Evolutionary conservation across 192 early-diverging fungal species (phyloP), one percentile per base, ranked within the genome.

Genomic region (Coemansia sp.): DNA sequence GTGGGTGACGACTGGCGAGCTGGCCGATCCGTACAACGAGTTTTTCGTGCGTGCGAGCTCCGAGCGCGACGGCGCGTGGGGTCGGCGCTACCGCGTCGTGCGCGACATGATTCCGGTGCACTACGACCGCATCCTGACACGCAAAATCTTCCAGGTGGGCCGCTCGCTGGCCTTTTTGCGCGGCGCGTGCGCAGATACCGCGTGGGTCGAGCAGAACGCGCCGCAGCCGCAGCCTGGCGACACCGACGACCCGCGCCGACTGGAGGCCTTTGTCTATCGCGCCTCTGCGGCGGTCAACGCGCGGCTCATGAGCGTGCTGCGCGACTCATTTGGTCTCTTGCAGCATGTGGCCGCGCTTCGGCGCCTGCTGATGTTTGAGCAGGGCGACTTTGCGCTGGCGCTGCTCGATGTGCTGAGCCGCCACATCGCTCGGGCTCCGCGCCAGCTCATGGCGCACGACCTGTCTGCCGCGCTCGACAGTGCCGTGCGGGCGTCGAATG

Each of bases 1-100:
- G 25, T 99, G 96, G 96, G 83, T 99, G 14, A 93, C 88, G 28
- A 87, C 91, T 47, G 96, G 96, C 24, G 93, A 95, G 67, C 75
- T 99, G 33, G 85, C 87, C 17, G 96, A 99, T 63, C 91, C 90
- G 15, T 87, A 87, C 58, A 78, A 78, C 23, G 96, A 99, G 69
- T 99, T 95, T 53, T 99, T 97, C 65, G 85, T 97, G 72, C 3
- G 64, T 53, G 58, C 67, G 26, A 78, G 87, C 53, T 61, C 54
- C 5, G 60, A 69, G n/a, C 80, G 85, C 28, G 85, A 88, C 46
- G 83, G 89, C 54, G 65, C 91, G 32, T 99, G 96, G 96, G 77
- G 82, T 30, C 57, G 58, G n/a, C 84, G 86, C 68, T 97, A 91
- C 72, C 70, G 58, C 0, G 79, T 95, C 26, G 72, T 80, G 7